Evolutionary conservation across 192 early-diverging fungal species (phyloP).

Genomic region (Coemansia sp.): DNA sequence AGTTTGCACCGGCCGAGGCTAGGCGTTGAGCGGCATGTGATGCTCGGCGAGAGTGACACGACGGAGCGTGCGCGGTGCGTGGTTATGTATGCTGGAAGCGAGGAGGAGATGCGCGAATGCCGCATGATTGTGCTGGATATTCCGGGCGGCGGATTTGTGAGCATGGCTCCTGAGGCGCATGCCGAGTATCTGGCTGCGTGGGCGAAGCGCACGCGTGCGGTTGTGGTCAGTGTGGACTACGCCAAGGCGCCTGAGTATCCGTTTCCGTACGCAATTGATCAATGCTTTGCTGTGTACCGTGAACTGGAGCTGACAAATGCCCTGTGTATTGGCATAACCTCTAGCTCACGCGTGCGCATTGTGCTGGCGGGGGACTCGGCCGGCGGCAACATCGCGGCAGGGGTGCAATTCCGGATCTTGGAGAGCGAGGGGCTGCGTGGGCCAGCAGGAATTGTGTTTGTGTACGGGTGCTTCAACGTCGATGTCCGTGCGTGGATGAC

Average conservation of each 20-base stretch:
- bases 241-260: slow-evolving; percentile 95
- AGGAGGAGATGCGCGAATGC: slow-evolving; percentile 23
- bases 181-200: slow-evolving; percentile 80
- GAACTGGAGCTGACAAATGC: slow-evolving; percentile 75
- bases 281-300: slow-evolving; percentile 88
- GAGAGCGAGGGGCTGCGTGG: slow-evolving; percentile 60
- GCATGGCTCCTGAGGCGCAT: slow-evolving; percentile 87
- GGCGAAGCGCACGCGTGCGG: slow-evolving; percentile 69
- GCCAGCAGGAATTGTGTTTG: slow-evolving; percentile 76
- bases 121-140: slow-evolving; percentile 59
- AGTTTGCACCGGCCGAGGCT: slow-evolving; percentile 19
- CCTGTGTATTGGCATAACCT: slow-evolving; percentile 70
- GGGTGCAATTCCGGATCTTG: slow-evolving; percentile 76
- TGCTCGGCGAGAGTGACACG: not conserved
- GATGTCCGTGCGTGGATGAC: slow-evolving; percentile 95
- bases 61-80: slow-evolving; percentile 42
- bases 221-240: slow-evolving; percentile 85
- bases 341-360: slow-evolving; percentile 63
- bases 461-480: slow-evolving; percentile 90
- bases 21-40: slow-evolving; percentile 9
- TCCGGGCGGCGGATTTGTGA: slow-evolving; percentile 88
- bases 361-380: slow-evolving; percentile 89
- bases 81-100: slow-evolving; percentile 58
- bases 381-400: slow-evolving; percentile 85
- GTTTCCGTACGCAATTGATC: slow-evolving; percentile 87